Base-by-base conservation (phyloP, 352 stramenopile species). In the Thalassiosira hispida region DNA sequence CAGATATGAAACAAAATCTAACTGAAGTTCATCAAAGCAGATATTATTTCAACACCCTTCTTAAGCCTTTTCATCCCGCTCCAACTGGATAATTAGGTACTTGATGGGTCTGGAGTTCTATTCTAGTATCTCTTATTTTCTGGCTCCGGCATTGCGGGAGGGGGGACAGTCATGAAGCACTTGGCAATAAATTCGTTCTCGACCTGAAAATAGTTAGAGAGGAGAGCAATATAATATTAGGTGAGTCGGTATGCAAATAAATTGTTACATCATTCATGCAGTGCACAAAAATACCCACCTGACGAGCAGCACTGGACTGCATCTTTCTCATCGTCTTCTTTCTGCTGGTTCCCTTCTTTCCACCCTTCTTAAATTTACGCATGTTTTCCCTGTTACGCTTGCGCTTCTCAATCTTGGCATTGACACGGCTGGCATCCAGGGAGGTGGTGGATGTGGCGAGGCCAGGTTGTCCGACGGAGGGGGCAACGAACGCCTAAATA, bases 341-440 rank as follows among this genome's bases (percentile, higher is more conserved):
- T 61, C 86, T 82, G 77, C 73, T 88, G n/a, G 80, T 90, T 69
- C 89, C 89, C 31, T 77, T 72, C n/a, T 79, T 79, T 79, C 85
- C 83, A 14, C 73, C 81, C 23, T 79, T 83, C 25, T 90, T 82
- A 68, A 94, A 94, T 79, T 92, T 92, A 46, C 89, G 83, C 86
- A 94, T 94, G 63, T 94, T 94, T 70, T 94, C 89, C 56, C 86
- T 81, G 80, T 94, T 94, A 49, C 89, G 79, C 73, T 91, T 91
- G 47, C 87, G 87, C 79, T 94, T 94, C 65, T 94, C 83, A 60
- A 91, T 88, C 72, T 94, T 94, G 44, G 89, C 89, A 69, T 94
- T 94, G 46, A 88, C 72, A 63, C 89, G 86, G 55, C 82, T 90
- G 53, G 77, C 86, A 46, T 87, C 71, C 42, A 93, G 73, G 29